Base-by-base conservation (phyloP, 2,329 filamentous ascomycete species). In the Bipolaris oryzae region DNA sequence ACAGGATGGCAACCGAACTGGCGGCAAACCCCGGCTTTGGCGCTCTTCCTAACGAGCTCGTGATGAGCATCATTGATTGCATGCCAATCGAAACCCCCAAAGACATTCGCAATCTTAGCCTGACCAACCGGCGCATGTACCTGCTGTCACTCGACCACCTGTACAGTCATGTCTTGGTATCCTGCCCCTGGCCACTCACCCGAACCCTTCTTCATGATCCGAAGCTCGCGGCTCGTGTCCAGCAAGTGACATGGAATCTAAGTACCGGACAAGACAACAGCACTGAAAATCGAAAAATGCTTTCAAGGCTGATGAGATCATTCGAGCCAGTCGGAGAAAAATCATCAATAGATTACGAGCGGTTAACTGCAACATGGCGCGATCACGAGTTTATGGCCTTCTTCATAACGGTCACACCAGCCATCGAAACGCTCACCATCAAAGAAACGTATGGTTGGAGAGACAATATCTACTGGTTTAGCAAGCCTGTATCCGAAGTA, bases 81-180 rank as follows among this genome's bases (percentile, higher is more conserved):
- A 52, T 55, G 9, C 48, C 48, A 15, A 35, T 52, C n/a, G 48
- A 55, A 6, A 51, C 35, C 16, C 20, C 28, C 31, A 13, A 23
- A 35, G 53, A 55, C 21, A 45, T 52, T 45, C 37, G 25, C 42
- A 46, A 16, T 37, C 49, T 56, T 10, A 48, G 54, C 16, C 37
- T 53, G 31, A 53, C 23, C 39, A 53, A 49, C 16, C 49, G 53
- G 9, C 53, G 53, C 28, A 53, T 56, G 49, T 52, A 53, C 15
- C 46, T 18, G 10, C 49, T 56, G 11, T 46, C 53, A 9, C 48
- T 56, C 28, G 42, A 48, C 38, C 49, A 53, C 45, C 10, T 56
- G 1, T 56, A 56, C 43, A 13, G 16, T 39, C 42, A 25, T 31
- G 18, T 56, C 21, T 25, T 47, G 25, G 43, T 56, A 34, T 20